Base-by-base conservation (phyloP, 257 asterid species). In the Perilla frutescens region DNA sequence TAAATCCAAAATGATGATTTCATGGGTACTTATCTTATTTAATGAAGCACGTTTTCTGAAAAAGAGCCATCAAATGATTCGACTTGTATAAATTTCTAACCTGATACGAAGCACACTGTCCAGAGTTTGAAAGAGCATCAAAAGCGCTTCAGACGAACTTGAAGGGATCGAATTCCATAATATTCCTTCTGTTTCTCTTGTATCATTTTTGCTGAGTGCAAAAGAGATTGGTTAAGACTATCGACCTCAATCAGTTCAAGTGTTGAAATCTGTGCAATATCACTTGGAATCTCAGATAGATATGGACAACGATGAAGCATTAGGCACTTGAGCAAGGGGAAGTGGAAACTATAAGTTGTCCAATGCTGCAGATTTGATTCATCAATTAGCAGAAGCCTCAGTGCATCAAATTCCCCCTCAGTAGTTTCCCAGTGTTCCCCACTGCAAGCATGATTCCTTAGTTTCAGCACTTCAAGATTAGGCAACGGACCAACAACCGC, bases 391-490 rank as follows among this genome's bases (percentile, higher is more conserved):
- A 70, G 8, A 57, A 56, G 29, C 12, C 57, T 4, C 6, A 70
- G 45, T 8, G 41, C 0, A 12, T 45, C 7, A 9, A 70, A 70
- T 7, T 58, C 32, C 2, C 5, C 75, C 0, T 32, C 67, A 0
- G 0, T 4, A 3, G 49, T 44, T 45, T 59, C 50, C 76, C 76
- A 71, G 0, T n/a, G 47, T 2, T 6, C 2, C 8, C 68, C 76
- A 1, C 5, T 4, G 6, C 67, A 65, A 10, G 40, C 59, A 5
- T 4, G 0, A 0, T 14, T 0, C 32, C 12, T 55, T 2, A 74
- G 32, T 43, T 74, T 73, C 3, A 73, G 78, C 48, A 54, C 66
- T 64, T 73, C 39, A 54, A 73, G 78, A n/a, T 54, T 10, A 6
- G 67, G 78, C 67, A 74, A 55, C 5, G 49, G 54, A 5, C 78